These are phyloP conservation scores for Alternaria dauci DNA, from an alignment of 2,329 filamentous ascomycete species.

Conservation along the genomic window DNA sequence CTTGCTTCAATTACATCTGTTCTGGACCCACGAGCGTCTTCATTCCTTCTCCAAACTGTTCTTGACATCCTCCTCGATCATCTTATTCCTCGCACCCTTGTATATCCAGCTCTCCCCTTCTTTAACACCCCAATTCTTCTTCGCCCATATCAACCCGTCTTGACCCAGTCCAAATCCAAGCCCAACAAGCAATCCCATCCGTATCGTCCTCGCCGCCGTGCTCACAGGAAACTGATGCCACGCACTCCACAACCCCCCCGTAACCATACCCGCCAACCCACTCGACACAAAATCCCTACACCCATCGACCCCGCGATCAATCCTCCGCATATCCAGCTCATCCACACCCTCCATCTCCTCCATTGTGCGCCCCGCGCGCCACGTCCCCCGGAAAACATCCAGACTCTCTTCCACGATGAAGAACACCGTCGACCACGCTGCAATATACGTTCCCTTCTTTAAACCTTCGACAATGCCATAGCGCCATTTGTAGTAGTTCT, in stretches of 20 bases:
- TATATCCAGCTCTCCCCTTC: slow-evolving; percentile 54
- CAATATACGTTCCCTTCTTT: slow-evolving; percentile 74
- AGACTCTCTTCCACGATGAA: slow-evolving; percentile 86
- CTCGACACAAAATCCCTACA: slow-evolving; percentile 77
- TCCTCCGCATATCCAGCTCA: slow-evolving; percentile 39
- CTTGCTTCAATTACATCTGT: background rate
- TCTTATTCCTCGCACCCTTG: slow-evolving; percentile 49
- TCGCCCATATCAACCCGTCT: slow-evolving; percentile 73
- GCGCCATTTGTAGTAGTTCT: slow-evolving; percentile 87
- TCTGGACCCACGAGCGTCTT: accelerated
- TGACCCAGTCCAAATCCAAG: slow-evolving; percentile 82
- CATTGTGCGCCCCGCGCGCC: slow-evolving; percentile 54
- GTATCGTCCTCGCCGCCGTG: slow-evolving; percentile 69
- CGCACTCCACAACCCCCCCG: slow-evolving; percentile 86
- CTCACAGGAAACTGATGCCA: slow-evolving; percentile 83
- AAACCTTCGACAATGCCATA: slow-evolving; percentile 81
- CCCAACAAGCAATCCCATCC: slow-evolving; percentile 79
- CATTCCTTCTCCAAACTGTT: slow-evolving; percentile 15
- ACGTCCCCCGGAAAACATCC: slow-evolving; percentile 68
- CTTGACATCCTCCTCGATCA: slow-evolving; percentile 25
- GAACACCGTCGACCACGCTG: slow-evolving; percentile 77
- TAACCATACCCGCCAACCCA: slow-evolving; percentile 80
- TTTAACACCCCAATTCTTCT: slow-evolving; percentile 69
- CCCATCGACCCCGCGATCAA: slow-evolving; percentile 48
- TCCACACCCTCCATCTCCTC: slow-evolving; percentile 49